phyloP scores from a whole-genome alignment of 768 basidiomycete genomes.

The Imleria badia region DNA sequence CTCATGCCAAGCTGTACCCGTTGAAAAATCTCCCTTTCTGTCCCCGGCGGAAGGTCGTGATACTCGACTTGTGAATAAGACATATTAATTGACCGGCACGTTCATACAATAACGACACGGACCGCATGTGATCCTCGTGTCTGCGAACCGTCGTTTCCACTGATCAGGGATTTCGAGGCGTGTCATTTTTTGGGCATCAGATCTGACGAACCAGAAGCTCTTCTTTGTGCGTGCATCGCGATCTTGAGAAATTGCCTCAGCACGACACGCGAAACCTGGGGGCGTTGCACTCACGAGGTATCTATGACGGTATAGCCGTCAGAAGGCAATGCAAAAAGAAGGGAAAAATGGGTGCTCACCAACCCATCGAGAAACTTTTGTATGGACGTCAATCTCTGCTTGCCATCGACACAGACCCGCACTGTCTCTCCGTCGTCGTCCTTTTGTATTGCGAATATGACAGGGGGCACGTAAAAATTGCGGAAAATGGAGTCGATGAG shows the following conservation, averaged over 20 bases:
- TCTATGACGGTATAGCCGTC: conserved; percentile 34
- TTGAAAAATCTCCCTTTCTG: conserved; percentile 80
- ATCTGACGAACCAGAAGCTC: conserved; percentile 59
- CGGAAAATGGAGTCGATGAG: conserved; percentile 52
- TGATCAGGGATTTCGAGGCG: conserved; percentile 53
- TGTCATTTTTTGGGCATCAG: conserved; percentile 42
- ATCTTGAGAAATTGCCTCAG: conserved; percentile 40
- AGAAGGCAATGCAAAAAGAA: background rate
- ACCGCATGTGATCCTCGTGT: conserved; percentile 70
- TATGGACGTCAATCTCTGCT: conserved; percentile 50
- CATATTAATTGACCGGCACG: background rate
- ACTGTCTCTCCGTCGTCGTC: conserved; percentile 42
- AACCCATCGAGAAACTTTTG: conserved; percentile 48
- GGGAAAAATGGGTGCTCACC: conserved; percentile 24
- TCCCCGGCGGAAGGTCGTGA: conserved; percentile 45
- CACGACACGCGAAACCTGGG: conserved; percentile 1
- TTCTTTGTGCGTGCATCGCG: conserved; percentile 57
- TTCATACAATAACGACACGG: conserved; percentile 20
- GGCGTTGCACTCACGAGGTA: conserved; percentile 46
- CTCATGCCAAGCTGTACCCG: conserved; percentile 80
- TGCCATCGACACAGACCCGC: conserved; percentile 52
- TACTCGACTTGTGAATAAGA: conserved; percentile 60
- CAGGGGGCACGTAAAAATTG: conserved; percentile 54
- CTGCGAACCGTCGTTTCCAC: conserved; percentile 50
- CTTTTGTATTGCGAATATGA: conserved; percentile 45